Conservation (phyloP, 768 basidiomycete species). For the Terana coerulea region DNA sequence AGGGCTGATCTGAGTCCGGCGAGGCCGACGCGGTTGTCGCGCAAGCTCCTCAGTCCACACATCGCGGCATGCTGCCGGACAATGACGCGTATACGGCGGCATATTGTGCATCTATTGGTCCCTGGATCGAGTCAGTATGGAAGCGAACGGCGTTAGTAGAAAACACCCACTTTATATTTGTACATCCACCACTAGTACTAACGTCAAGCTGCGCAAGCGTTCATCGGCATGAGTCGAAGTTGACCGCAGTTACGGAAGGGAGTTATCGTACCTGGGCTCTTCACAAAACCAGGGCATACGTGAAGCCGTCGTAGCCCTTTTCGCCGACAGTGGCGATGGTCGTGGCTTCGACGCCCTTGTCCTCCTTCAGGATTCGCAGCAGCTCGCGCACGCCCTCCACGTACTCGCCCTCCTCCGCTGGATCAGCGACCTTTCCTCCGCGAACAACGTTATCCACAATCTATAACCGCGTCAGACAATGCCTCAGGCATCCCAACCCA, state of each 20-base stretch:
- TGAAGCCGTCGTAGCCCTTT: constrained; percentile 31
- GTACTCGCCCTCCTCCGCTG: constrained; percentile 10
- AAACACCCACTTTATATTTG: not conserved
- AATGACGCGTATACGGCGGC: too few relatives aligned
- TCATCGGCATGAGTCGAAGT: too few relatives aligned
- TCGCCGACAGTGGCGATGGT: constrained; percentile 33
- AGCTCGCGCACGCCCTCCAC: constrained; percentile 47
- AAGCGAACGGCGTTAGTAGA: too few relatives aligned
- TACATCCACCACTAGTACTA: not conserved
- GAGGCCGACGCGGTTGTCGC: not conserved
- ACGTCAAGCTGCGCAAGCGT: too few relatives aligned
- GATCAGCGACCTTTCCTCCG: constrained; percentile 42
- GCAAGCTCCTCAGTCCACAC: not conserved
- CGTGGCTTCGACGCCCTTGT: constrained; percentile 37
- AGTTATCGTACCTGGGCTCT: too few relatives aligned
- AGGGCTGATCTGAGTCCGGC: constrained; percentile 26
- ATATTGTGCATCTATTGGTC: not conserved
- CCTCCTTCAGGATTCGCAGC: constrained; percentile 42
- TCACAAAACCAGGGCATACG: constrained; percentile 17
- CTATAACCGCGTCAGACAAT: constrained; percentile 21
- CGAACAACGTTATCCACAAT: constrained; percentile 64
- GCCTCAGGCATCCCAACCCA: not conserved
- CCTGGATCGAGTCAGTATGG: not conserved
- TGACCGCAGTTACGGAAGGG: too few relatives aligned
- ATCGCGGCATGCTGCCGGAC: too few relatives aligned